Conservation (phyloP, 1,284 basidiomycete genomes). For the Phellopilus nigrolimitatus region DNA sequence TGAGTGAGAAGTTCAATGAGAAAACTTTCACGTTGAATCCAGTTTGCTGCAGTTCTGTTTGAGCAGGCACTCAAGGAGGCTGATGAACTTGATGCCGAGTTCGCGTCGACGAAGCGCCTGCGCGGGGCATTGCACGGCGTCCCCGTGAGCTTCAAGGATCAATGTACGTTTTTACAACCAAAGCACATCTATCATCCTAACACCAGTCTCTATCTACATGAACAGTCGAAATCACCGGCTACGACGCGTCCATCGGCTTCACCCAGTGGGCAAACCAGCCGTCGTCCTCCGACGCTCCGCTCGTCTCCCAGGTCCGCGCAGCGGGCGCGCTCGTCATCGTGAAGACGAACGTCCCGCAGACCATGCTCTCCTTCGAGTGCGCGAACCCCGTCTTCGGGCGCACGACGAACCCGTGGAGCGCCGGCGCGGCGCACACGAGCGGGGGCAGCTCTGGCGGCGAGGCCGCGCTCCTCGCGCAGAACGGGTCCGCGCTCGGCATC, state of each 20-base stretch:
- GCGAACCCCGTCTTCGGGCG: slow-evolving; percentile 79
- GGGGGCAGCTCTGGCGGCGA: slow-evolving; percentile 84
- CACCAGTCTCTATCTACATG: background rate
- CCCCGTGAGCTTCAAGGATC: slow-evolving; percentile 75
- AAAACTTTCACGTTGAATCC: background rate
- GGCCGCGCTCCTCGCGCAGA: slow-evolving; percentile 67
- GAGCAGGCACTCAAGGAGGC: slow-evolving; percentile 61
- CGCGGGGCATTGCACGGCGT: slow-evolving; percentile 79
- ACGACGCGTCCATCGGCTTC: slow-evolving; percentile 72
- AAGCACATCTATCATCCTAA: slow-evolving; percentile 6
- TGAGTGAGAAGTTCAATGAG: slow-evolving; percentile 26
- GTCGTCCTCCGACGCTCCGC: slow-evolving; percentile 50
- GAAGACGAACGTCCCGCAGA: slow-evolving; percentile 81
- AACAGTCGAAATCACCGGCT: slow-evolving; percentile 51
- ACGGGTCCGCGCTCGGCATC: slow-evolving; percentile 73
- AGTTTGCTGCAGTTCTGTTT: slow-evolving; percentile 55
- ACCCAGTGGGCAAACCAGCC: slow-evolving; percentile 63
- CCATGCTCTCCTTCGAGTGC: slow-evolving; percentile 85
- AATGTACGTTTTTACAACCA: slow-evolving; percentile 39
- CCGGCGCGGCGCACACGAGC: slow-evolving; percentile 46
- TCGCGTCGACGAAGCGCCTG: slow-evolving; percentile 51
- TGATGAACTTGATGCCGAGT: slow-evolving; percentile 60
- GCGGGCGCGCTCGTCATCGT: slow-evolving; percentile 56
- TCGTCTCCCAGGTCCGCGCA: slow-evolving; percentile 41
- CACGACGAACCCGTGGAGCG: slow-evolving; percentile 67